Evolutionary conservation across 2,329 filamentous ascomycete genomes (phyloP).

Genomic region (Tolypocladium nubicola): DNA sequence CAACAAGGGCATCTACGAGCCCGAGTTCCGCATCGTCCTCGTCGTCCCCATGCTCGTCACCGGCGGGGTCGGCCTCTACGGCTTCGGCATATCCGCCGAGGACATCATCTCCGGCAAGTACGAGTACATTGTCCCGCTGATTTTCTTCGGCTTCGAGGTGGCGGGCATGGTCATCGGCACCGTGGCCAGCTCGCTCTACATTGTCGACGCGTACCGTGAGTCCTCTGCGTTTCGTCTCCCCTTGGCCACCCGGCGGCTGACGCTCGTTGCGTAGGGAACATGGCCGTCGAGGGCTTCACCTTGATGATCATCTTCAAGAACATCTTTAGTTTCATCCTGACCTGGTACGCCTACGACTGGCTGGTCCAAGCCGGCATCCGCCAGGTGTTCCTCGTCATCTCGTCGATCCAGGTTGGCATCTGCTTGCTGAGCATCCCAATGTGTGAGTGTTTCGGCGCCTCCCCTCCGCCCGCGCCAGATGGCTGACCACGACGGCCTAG

Average conservation of each 20-base stretch:
- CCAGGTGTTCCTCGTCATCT: constrained; percentile 56
- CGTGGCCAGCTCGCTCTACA: constrained; percentile 75
- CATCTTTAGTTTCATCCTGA: constrained; percentile 78
- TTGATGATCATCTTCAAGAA: constrained; percentile 92
- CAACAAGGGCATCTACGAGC: constrained; percentile 80
- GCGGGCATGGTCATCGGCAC: constrained; percentile 88
- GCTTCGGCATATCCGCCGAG: constrained; percentile 66
- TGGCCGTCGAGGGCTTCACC: constrained; percentile 81
- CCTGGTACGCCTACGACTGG: constrained; percentile 80
- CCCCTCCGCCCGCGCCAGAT: not conserved
- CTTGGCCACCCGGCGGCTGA: constrained; percentile 3
- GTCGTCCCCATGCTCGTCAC: constrained; percentile 74
- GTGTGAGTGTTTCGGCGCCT: constrained; percentile 48
- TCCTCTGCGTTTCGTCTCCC: constrained; percentile 10
- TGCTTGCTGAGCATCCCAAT: constrained; percentile 66
- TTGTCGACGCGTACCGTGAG: constrained; percentile 84
- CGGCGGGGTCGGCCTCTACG: constrained; percentile 69
- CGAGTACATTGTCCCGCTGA: constrained; percentile 62
- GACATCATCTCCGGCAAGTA: constrained; percentile 46
- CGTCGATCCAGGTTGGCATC: constrained; percentile 65
- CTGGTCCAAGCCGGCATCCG: constrained; percentile 54
- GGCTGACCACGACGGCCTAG: constrained; percentile 28
- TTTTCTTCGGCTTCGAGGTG: constrained; percentile 78
- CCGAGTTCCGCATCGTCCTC: constrained; percentile 78
- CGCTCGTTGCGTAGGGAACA: constrained; percentile 42